A percentile compares a stretch with the other conserved stretches of the same genome.
Conservation (phyloP, 23 red algal species). For the Agarophyton chilense region DNA sequence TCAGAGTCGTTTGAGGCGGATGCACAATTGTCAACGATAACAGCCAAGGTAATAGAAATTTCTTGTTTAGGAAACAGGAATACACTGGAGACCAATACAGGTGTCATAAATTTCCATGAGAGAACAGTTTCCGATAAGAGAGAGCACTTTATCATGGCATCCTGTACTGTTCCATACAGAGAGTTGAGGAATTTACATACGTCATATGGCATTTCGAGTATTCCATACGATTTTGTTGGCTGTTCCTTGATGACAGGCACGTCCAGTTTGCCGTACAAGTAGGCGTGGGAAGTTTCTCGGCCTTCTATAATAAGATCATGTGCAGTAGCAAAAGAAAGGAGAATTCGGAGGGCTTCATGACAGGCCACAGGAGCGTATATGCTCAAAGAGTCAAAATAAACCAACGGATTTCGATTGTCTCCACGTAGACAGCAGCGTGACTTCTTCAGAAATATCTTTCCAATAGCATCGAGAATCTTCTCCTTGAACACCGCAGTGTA, state of each 20-base stretch:
- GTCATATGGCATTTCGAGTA: background rate
- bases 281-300: background rate
- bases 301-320: constrained; percentile 22
- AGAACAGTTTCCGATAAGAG: no score
- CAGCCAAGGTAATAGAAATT: background rate
- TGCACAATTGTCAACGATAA: background rate
- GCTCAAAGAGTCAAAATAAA: no score
- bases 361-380: no score
- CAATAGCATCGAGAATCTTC: background rate
- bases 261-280: constrained; percentile 33
- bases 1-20: no score
- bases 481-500: constrained; percentile 22
- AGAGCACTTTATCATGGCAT: no score
- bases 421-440: no score
- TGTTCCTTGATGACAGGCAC: background rate
- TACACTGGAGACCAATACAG: background rate
- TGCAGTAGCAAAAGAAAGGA: background rate
- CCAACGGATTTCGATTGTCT: no score
- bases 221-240: constrained; percentile 28
- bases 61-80: background rate
- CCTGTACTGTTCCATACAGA: no score
- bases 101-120: no score
- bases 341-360: background rate
- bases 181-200: no score
- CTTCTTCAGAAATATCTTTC: background rate